Conservation (phyloP, 345 rosid genomes). For the Abelmoschus esculentus region DNA sequence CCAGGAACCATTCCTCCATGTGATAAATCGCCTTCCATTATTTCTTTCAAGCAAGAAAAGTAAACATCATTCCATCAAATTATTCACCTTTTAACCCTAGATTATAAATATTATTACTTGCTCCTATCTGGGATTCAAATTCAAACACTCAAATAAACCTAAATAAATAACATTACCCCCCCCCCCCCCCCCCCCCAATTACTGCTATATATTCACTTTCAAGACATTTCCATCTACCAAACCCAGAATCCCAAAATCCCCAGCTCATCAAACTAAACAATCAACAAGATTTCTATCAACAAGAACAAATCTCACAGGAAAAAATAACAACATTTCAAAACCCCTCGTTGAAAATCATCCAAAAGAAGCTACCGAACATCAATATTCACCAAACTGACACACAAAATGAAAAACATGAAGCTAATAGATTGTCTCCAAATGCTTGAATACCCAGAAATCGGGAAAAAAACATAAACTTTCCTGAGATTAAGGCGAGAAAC, state of each 20-base stretch:
- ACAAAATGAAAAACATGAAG: background rate
- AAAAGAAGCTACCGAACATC: background rate
- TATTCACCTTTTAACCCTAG: slow-evolving; percentile 14
- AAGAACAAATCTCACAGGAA: slow-evolving; percentile 7
- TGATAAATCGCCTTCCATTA: slow-evolving; percentile 64
- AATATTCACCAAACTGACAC: background rate
- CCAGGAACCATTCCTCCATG: slow-evolving; percentile 70
- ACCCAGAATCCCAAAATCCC: background rate
- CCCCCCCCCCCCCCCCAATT: slow-evolving; percentile 6
- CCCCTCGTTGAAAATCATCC: slow-evolving; percentile 10
- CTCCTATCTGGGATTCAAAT: slow-evolving; percentile 2
- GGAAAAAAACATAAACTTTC: background rate
- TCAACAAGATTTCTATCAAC: slow-evolving; percentile 5
- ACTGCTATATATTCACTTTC: background rate
- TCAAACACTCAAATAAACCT: background rate
- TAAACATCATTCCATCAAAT: slow-evolving; percentile 4
- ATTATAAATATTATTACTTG: background rate
- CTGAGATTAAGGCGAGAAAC: slow-evolving; percentile 16
- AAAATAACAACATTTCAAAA: background rate
- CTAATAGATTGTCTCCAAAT: background rate
- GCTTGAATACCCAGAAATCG: slow-evolving; percentile 1
- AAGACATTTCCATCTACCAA: slow-evolving; percentile 7
- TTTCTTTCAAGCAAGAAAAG: background rate
- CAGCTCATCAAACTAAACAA: slow-evolving; percentile 9
- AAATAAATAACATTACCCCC: background rate